A percentile compares a stretch with the other conserved stretches of the same genome.
phyloP scores from a whole-genome alignment of 306 rosid species.

The Malus fusca region DNA sequence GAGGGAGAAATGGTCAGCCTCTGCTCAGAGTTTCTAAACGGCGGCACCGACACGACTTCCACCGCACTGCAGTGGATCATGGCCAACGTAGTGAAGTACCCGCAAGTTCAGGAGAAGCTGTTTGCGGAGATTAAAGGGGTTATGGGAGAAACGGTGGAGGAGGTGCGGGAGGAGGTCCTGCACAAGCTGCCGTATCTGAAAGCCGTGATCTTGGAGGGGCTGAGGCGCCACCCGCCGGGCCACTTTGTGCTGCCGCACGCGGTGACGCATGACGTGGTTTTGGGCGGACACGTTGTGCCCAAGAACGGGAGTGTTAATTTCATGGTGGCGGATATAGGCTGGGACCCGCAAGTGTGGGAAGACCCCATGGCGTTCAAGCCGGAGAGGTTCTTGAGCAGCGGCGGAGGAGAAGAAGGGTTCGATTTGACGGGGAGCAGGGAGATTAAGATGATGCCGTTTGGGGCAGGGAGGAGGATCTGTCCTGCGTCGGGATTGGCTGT shows the following conservation, averaged over 20 bases:
- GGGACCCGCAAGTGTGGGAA: conserved; percentile 30
- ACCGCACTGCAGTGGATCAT: conserved; percentile 22
- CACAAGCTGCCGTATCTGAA: conserved; percentile 14
- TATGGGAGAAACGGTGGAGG: not conserved
- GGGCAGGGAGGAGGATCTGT: conserved; percentile 23
- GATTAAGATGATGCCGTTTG: conserved; percentile 34
- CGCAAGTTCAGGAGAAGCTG: not conserved
- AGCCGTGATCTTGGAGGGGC: conserved; percentile 15
- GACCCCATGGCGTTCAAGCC: conserved; percentile 28
- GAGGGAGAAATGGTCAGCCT: conserved; percentile 2
- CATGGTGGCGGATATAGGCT: conserved; percentile 29
- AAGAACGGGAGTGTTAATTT: conserved; percentile 10
- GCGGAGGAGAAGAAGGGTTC: not conserved
- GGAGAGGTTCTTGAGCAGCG: conserved; percentile 13
- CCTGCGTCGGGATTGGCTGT: conserved; percentile 13
- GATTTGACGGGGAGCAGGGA: conserved; percentile 16
- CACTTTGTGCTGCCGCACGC: conserved; percentile 16
- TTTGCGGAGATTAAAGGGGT: conserved; percentile 15
- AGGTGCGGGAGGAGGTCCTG: conserved; percentile 19
- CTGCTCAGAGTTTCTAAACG: conserved; percentile 16
- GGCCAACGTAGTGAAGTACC: conserved; percentile 21
- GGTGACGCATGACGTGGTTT: conserved; percentile 6
- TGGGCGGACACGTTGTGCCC: conserved; percentile 17
- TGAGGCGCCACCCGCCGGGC: conserved; percentile 21
- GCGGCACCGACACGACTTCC: conserved; percentile 3